Conservation (phyloP, 2,329 filamentous ascomycete genomes). For the Botrytis fabae region DNA sequence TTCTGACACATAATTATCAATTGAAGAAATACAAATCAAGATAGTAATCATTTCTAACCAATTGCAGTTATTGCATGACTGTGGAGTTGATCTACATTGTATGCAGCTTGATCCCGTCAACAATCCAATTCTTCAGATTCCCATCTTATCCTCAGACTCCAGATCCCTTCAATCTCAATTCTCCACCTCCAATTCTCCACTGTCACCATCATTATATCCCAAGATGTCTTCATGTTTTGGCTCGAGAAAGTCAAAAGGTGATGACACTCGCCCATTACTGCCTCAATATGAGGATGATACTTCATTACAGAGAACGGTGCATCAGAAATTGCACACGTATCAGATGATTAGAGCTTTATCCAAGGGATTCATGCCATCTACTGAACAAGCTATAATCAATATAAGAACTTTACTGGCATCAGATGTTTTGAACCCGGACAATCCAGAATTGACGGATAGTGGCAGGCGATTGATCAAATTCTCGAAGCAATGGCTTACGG, state of each 20-base stretch:
- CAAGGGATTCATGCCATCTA: constrained; percentile 89
- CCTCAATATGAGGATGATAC: constrained; percentile 84
- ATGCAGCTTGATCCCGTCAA: constrained; percentile 18
- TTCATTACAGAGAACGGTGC: constrained; percentile 70
- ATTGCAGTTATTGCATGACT: neutral
- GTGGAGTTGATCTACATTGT: constrained; percentile 14
- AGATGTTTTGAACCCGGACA: constrained; percentile 74
- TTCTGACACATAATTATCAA: constrained; percentile 10
- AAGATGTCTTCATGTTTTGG: constrained; percentile 41
- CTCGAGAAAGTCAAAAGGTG: constrained; percentile 36
- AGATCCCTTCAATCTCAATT: neutral
- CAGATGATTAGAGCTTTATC: constrained; percentile 83
- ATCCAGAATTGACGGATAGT: constrained; percentile 72
- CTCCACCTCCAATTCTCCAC: neutral
- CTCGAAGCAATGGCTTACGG: constrained; percentile 69
- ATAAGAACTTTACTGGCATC: constrained; percentile 76
- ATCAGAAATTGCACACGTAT: constrained; percentile 89
- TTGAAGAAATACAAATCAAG: neutral
- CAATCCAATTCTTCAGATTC: constrained; percentile 18
- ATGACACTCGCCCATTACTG: constrained; percentile 64
- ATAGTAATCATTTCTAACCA: neutral
- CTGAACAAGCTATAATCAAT: constrained; percentile 77
- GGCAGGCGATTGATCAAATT: constrained; percentile 73
- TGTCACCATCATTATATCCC: neutral
- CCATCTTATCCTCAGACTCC: neutral